Percentiles rank a stretch among this genome's conserved stretches.
Conservation (phyloP, 352 stramenopile genomes). For the Elongisporangium prolatum region DNA sequence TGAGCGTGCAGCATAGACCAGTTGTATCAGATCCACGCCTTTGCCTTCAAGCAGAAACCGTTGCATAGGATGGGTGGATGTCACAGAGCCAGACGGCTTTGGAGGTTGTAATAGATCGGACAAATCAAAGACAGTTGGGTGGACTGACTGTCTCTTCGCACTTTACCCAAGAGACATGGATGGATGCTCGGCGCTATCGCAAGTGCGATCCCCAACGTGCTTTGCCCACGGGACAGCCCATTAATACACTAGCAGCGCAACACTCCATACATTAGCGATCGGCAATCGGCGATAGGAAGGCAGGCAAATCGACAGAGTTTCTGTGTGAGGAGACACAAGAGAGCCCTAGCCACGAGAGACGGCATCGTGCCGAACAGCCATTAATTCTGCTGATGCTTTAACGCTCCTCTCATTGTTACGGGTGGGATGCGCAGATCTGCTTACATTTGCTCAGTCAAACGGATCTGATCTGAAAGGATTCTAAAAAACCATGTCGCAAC, state of each 20-base stretch:
- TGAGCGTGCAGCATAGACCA: neutral
- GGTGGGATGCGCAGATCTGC: too few relatives aligned
- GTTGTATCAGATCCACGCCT: neutral
- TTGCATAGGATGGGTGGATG: neutral
- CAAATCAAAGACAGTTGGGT: neutral
- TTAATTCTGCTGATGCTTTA: neutral
- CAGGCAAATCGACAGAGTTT: neutral
- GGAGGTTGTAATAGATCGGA: neutral
- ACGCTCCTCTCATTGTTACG: neutral
- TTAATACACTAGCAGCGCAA: neutral
- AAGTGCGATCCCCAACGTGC: too few relatives aligned
- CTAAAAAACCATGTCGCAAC: neutral
- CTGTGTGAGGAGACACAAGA: neutral
- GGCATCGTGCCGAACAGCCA: neutral
- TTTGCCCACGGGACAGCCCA: neutral
- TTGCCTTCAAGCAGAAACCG: neutral
- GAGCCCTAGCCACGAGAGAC: neutral
- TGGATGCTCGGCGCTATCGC: neutral
- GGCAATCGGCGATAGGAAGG: neutral
- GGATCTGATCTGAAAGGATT: neutral
- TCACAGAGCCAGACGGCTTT: neutral
- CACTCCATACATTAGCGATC: neutral
- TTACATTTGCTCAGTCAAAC: too few relatives aligned
- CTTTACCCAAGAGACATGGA: neutral
- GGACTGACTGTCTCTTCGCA: neutral